Evolutionary conservation across 2,329 filamentous ascomycete species (phyloP).

Genomic region (Cercospora zeae-maydis): DNA sequence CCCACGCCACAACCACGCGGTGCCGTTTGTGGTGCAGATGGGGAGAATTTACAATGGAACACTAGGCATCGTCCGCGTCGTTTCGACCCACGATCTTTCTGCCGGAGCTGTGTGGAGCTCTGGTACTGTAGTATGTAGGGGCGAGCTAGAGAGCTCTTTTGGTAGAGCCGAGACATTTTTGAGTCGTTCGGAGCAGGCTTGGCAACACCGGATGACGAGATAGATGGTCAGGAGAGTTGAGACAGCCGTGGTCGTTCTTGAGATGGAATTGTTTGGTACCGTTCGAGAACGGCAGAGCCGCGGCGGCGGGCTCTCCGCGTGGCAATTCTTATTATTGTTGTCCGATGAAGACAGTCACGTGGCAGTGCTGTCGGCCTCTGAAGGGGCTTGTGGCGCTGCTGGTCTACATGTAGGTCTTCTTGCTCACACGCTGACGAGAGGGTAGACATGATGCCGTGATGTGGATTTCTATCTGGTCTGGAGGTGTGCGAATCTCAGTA

Average conservation of each 20-base stretch:
- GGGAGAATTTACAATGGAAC: neutral
- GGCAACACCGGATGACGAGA: neutral
- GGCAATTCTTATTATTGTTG: neutral
- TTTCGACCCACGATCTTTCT: neutral
- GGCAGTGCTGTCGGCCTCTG: neutral
- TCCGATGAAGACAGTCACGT: too few species aligned
- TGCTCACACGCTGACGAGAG: neutral
- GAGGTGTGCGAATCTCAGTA: neutral
- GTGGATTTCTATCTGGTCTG: neutral
- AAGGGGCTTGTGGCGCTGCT: neutral
- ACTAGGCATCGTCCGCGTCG: neutral
- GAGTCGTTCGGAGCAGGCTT: neutral
- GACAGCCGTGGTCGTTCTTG: neutral
- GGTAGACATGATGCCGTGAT: neutral
- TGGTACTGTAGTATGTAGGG: neutral
- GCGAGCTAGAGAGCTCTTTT: neutral
- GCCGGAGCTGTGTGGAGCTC: neutral
- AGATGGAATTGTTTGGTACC: neutral
- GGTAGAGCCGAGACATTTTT: constrained; percentile 3
- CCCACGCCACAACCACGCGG: neutral
- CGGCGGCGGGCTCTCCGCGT: neutral
- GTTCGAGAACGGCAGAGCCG: neutral
- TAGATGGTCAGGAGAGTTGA: neutral
- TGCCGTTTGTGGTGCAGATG: neutral
- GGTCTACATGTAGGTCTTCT: neutral